A percentile compares a stretch with the other conserved stretches of the same genome.
phyloP scores from a whole-genome alignment of 306 rosid genomes.

The Quercus dentata region DNA sequence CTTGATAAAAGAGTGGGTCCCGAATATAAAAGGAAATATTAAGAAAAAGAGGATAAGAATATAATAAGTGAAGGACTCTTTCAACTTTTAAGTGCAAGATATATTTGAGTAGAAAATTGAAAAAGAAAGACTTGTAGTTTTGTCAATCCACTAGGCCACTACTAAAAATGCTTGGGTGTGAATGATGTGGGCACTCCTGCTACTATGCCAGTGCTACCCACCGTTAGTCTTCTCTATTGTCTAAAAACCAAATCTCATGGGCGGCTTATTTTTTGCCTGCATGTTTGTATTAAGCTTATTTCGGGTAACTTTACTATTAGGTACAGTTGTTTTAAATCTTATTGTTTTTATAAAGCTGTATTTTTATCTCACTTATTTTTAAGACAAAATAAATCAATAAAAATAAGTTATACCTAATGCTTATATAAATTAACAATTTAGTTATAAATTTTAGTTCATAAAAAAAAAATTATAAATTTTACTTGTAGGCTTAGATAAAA shows the following conservation, averaged over 20 bases:
- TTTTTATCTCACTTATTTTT: too few relatives aligned
- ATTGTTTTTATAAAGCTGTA: too few relatives aligned
- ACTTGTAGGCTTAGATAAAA: too few relatives aligned
- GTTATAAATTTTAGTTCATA: too few relatives aligned
- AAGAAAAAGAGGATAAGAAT: conserved; percentile 15
- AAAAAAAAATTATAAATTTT: too few relatives aligned
- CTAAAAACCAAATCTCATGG: neutral
- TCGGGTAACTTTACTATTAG: too few relatives aligned
- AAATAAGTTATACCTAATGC: too few relatives aligned
- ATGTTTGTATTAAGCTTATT: too few relatives aligned
- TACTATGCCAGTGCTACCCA: neutral
- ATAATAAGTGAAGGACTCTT: conserved; percentile 17
- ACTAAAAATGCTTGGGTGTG: neutral
- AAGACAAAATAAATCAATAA: too few relatives aligned
- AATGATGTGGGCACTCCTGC: neutral
- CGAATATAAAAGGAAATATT: neutral
- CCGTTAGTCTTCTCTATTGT: neutral
- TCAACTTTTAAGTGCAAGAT: neutral
- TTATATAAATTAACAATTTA: too few relatives aligned
- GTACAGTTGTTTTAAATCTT: too few relatives aligned
- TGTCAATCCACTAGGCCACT: conserved; percentile 16
- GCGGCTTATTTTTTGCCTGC: neutral
- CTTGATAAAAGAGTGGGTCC: neutral
- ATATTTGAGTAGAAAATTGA: neutral
- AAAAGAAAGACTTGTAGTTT: neutral